Conservation (phyloP, 805 yeast species). For the Groenewaldozyma salmanticensis region DNA sequence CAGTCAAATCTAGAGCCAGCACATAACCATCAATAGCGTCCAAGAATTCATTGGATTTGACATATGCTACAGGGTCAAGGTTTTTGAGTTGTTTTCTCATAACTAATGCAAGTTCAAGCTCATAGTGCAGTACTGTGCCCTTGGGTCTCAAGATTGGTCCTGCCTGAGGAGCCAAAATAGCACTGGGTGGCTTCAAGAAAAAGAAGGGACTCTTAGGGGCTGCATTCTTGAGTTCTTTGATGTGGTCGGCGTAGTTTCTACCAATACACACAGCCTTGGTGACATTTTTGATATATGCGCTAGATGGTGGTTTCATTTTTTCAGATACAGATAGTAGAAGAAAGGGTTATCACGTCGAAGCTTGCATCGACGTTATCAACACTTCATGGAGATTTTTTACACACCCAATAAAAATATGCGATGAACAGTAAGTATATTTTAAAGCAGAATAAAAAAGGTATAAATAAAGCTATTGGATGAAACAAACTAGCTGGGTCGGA, state of each 20-base stretch:
- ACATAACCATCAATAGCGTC: conserved; percentile 81
- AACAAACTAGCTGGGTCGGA: no score
- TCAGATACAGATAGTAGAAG: no score
- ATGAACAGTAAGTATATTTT: background rate
- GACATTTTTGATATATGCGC: conserved; percentile 13
- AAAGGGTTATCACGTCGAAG: no score
- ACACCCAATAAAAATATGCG: no score
- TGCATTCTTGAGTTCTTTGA: conserved; percentile 74
- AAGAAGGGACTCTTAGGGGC: conserved; percentile 83
- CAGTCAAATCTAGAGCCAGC: conserved; percentile 87
- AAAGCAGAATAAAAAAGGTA: background rate
- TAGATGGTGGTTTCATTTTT: background rate
- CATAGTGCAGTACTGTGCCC: conserved; percentile 79
- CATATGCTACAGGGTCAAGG: conserved; percentile 45
- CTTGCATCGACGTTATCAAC: no score
- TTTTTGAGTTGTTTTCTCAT: conserved; percentile 56
- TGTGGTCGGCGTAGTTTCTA: conserved; percentile 94
- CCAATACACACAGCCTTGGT: conserved; percentile 86
- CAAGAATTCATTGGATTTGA: conserved; percentile 50
- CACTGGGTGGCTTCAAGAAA: conserved; percentile 81
- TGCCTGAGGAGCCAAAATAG: conserved; percentile 51
- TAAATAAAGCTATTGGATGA: no score
- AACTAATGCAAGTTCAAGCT: conserved; percentile 80
- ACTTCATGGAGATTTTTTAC: no score
- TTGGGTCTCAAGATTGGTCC: conserved; percentile 81